Percentiles rank a stretch among this genome's conserved stretches.
Conservation (phyloP, 768 basidiomycete species). For the Suillus occidentalis region DNA sequence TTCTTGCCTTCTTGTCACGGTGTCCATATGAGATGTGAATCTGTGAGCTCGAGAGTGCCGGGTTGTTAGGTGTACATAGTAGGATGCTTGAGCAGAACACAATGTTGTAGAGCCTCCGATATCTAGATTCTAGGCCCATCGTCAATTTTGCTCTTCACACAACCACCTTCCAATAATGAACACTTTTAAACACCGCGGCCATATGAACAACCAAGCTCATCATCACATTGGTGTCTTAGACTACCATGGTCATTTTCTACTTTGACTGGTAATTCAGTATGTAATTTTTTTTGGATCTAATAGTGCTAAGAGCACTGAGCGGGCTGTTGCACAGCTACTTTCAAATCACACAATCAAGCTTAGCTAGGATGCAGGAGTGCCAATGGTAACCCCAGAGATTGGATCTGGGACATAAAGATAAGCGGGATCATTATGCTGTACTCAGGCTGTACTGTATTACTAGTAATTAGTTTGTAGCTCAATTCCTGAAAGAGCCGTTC, state of each 20-base stretch:
- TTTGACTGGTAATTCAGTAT: conserved; percentile 80
- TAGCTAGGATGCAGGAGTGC: no score
- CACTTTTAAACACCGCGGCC: conserved; percentile 13
- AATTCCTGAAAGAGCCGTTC: no score
- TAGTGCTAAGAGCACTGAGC: no score
- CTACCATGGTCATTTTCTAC: conserved; percentile 72
- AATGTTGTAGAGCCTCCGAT: conserved; percentile 47
- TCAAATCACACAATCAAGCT: no score
- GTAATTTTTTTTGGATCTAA: no score
- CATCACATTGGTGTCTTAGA: not conserved
- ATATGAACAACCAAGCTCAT: not conserved
- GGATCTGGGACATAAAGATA: no score
- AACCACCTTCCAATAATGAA: conserved; percentile 8
- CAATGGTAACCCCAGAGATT: no score
- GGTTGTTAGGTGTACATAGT: conserved; percentile 65
- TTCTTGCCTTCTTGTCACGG: conserved; percentile 58
- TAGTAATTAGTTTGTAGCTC: no score
- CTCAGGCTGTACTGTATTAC: no score
- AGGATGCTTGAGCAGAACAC: conserved; percentile 75
- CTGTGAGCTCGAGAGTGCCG: conserved; percentile 75
- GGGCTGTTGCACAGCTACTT: no score
- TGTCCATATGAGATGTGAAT: conserved; percentile 75
- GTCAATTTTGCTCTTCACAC: conserved; percentile 11
- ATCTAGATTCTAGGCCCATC: conserved; percentile 44
- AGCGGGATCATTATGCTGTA: no score